Percentiles rank a stretch among this genome's conserved stretches.
phyloP scores from a whole-genome alignment of 2,329 filamentous ascomycete species.

The Aspergillus texensis region DNA sequence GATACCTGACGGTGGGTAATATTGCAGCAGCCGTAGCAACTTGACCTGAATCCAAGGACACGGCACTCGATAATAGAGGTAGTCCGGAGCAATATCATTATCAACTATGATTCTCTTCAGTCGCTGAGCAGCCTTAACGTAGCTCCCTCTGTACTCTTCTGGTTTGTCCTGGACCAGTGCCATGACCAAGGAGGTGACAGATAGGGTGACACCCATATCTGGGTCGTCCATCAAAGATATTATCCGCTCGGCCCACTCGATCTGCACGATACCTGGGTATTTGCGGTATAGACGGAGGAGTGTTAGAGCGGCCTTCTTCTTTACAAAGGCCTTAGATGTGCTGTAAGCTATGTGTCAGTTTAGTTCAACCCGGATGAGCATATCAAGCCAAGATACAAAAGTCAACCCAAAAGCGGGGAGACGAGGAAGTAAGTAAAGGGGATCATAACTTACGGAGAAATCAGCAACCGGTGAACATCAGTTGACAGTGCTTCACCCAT shows the following conservation, averaged over 20 bases:
- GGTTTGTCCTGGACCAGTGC: slow-evolving; percentile 88
- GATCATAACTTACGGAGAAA: slow-evolving; percentile 74
- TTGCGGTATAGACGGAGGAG: slow-evolving; percentile 93
- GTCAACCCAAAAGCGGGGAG: not conserved
- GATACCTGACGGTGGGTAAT: slow-evolving; percentile 88
- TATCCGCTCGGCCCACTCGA: slow-evolving; percentile 96
- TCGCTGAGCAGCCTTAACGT: slow-evolving; percentile 87
- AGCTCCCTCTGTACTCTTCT: slow-evolving; percentile 93
- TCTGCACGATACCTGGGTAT: slow-evolving; percentile 87
- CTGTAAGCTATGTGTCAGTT: slow-evolving; percentile 38
- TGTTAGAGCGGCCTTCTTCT: slow-evolving; percentile 97
- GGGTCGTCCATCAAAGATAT: slow-evolving; percentile 98
- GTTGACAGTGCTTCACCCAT: slow-evolving; percentile 92
- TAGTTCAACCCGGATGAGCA: slow-evolving; percentile 38
- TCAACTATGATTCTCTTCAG: slow-evolving; percentile 90
- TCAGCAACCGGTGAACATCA: slow-evolving; percentile 90
- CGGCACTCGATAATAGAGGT: slow-evolving; percentile 99
- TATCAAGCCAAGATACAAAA: not conserved
- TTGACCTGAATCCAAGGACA: slow-evolving; percentile 99
- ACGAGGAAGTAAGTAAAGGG: not conserved
- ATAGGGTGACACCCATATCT: slow-evolving; percentile 91
- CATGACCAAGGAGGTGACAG: slow-evolving; percentile 94
- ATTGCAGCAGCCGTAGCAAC: slow-evolving; percentile 85
- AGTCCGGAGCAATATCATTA: slow-evolving; percentile 84
- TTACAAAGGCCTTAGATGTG: slow-evolving; percentile 93